A percentile compares a stretch with the other conserved stretches of the same genome.
Evolutionary conservation across 805 yeast genomes (phyloP).

Genomic region (Kluyveromyces aestuarii): DNA sequence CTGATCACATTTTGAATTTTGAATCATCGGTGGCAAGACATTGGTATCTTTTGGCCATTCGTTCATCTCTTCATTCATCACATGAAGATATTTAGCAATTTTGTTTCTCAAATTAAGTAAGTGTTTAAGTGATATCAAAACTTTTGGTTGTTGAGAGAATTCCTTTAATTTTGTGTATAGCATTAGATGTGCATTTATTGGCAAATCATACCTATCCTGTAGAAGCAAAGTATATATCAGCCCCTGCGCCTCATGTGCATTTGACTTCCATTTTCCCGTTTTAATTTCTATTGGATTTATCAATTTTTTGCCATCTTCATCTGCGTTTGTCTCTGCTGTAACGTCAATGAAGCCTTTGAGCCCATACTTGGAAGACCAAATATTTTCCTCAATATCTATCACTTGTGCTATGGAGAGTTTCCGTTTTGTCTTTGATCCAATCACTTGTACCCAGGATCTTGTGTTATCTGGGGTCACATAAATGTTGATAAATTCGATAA

Average conservation of each 20-base stretch:
- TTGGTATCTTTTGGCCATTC: slow-evolving; percentile 11
- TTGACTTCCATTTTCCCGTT: slow-evolving; percentile 58
- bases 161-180: slow-evolving; percentile 61
- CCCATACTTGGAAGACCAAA: slow-evolving; percentile 89
- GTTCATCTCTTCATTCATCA: slow-evolving; percentile 24
- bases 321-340: slow-evolving; percentile 54
- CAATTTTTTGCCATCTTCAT: slow-evolving; percentile 34
- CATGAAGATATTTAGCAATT: slow-evolving; percentile 49
- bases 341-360: slow-evolving; percentile 85
- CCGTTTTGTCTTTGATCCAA: slow-evolving; percentile 28
- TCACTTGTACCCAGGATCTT: slow-evolving; percentile 14
- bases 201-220: slow-evolving; percentile 69
- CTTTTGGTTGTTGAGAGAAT: slow-evolving; percentile 45
- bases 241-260: slow-evolving; percentile 79
- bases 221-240: slow-evolving; percentile 70
- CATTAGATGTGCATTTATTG: slow-evolving; percentile 54
- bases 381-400: slow-evolving; percentile 80
- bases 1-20: slow-evolving; percentile 47
- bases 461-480: slow-evolving; percentile 32
- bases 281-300: slow-evolving; percentile 84
- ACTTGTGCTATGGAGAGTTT: slow-evolving; percentile 51
- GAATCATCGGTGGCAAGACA: slow-evolving; percentile 45
- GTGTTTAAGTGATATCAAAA: slow-evolving; percentile 50
- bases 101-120: slow-evolving; percentile 66
- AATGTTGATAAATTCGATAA: slow-evolving; percentile 43